phyloP scores from a whole-genome alignment of 768 basidiomycete genomes.

The Boletales sp. region DNA sequence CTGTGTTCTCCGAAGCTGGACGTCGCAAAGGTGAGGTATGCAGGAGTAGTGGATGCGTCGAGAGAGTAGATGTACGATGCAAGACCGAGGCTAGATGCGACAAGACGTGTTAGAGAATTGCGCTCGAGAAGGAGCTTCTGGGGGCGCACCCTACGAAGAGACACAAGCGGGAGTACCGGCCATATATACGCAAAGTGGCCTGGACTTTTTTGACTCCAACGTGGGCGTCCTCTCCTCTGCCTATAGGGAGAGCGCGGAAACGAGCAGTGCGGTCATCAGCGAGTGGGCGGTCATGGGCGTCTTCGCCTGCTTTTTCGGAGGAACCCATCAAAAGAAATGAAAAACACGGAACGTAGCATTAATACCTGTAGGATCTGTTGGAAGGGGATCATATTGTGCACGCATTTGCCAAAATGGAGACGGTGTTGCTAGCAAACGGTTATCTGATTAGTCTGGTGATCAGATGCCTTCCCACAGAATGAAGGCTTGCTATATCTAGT shows the following conservation, averaged over 20 bases:
- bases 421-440: background rate
- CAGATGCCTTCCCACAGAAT: too few species aligned
- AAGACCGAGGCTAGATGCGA: constrained; percentile 45
- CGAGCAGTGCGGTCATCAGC: too few species aligned
- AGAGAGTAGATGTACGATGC: constrained; percentile 77
- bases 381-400: constrained; percentile 15
- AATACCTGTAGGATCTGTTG: constrained; percentile 13
- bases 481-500: too few species aligned
- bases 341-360: background rate
- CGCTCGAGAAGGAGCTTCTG: background rate
- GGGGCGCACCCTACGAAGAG: constrained; percentile 52
- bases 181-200: constrained; percentile 49
- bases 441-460: background rate
- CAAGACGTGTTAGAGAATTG: background rate
- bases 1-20: constrained; percentile 52
- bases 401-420: constrained; percentile 9
- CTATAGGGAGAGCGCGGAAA: background rate
- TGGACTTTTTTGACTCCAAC: constrained; percentile 47
- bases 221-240: constrained; percentile 27
- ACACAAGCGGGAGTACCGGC: constrained; percentile 53
- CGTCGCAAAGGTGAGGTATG: constrained; percentile 57
- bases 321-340: background rate
- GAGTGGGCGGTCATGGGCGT: background rate
- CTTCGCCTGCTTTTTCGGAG: background rate
- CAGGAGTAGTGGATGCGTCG: constrained; percentile 65